phyloP scores from a whole-genome alignment of 2,329 filamentous ascomycete genomes.

The Colletotrichum musae region DNA sequence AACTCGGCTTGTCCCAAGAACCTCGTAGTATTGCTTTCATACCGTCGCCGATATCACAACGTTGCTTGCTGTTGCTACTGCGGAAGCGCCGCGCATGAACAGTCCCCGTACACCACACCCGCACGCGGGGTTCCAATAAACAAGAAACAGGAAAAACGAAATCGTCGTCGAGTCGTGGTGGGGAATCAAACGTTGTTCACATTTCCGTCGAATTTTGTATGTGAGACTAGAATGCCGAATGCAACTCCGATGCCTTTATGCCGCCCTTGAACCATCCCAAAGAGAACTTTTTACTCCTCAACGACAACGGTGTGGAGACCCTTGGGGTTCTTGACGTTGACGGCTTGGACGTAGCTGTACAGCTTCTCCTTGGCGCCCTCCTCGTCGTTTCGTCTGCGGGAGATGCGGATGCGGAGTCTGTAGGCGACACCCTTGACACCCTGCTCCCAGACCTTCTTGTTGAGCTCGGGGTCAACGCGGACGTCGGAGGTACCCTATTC shows the following conservation, averaged over 20 bases:
- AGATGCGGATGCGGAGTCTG: constrained; percentile 98
- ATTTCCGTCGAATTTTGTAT: constrained; percentile 43
- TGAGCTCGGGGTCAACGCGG: constrained; percentile 97
- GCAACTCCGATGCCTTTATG: constrained; percentile 62
- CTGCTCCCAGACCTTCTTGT: constrained; percentile 99
- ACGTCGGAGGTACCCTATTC: constrained; percentile 95
- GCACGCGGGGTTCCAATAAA: constrained; percentile 24
- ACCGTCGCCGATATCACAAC: constrained; percentile 16
- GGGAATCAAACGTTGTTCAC: constrained; percentile 44
- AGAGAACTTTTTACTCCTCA: constrained; percentile 71
- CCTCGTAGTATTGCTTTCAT: constrained; percentile 26
- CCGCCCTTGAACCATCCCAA: constrained; percentile 59
- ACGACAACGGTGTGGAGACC: constrained; percentile 94
- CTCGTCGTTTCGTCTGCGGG: constrained; percentile 99
- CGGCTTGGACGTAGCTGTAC: constrained; percentile 99
- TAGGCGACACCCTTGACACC: constrained; percentile 99
- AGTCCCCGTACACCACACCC: constrained; percentile 20
- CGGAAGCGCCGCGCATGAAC: constrained; percentile 25
- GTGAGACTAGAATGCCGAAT: constrained; percentile 58
- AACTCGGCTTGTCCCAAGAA: constrained; percentile 23
- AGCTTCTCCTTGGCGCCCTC: constrained; percentile 99
- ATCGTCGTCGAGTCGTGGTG: constrained; percentile 41
- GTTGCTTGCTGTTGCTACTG: constrained; percentile 5
- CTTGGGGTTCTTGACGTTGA: constrained; percentile 99
- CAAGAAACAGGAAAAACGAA: constrained; percentile 22